These are phyloP conservation scores for Plasmodium reichenowi DNA, from an alignment of 169 alveolate species.

Conservation along the genomic window DNA sequence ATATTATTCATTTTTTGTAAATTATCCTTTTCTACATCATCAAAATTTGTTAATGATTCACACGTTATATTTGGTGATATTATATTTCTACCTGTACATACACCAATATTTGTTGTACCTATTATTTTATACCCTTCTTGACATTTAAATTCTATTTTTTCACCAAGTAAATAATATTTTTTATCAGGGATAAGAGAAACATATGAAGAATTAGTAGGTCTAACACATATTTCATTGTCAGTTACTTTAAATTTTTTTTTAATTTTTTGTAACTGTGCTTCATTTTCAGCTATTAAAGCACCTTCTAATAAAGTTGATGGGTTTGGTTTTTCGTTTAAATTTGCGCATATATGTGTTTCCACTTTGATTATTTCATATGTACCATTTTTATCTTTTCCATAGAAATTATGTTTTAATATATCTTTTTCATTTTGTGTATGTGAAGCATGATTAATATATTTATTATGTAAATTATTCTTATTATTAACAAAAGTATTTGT, in stretches of 20 bases:
- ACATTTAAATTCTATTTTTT: slow-evolving; percentile 48
- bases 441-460: background rate
- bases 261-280: slow-evolving; percentile 47
- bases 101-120: slow-evolving; percentile 49
- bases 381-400: background rate
- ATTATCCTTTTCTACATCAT: slow-evolving; percentile 28
- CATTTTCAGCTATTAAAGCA: slow-evolving; percentile 63
- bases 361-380: slow-evolving; percentile 14
- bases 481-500: background rate
- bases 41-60: slow-evolving; percentile 33
- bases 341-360: slow-evolving; percentile 53
- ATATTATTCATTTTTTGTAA: slow-evolving; percentile 29
- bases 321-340: slow-evolving; percentile 51
- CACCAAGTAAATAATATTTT: slow-evolving; percentile 45
- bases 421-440: slow-evolving; percentile 22
- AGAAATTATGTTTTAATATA: slow-evolving; percentile 21
- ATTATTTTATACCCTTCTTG: slow-evolving; percentile 53
- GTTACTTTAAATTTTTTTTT: slow-evolving; percentile 50
- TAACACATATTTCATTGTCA: slow-evolving; percentile 53
- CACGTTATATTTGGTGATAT: slow-evolving; percentile 60
- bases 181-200: slow-evolving; percentile 32
- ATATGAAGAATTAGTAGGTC: slow-evolving; percentile 40
- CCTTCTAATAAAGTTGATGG: slow-evolving; percentile 65
- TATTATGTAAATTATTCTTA: background rate
- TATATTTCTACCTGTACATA: slow-evolving; percentile 58